These are phyloP conservation scores for Colletotrichum lindemuthianum DNA, from an alignment of 2,329 filamentous ascomycete species.

Conservation along the genomic window DNA sequence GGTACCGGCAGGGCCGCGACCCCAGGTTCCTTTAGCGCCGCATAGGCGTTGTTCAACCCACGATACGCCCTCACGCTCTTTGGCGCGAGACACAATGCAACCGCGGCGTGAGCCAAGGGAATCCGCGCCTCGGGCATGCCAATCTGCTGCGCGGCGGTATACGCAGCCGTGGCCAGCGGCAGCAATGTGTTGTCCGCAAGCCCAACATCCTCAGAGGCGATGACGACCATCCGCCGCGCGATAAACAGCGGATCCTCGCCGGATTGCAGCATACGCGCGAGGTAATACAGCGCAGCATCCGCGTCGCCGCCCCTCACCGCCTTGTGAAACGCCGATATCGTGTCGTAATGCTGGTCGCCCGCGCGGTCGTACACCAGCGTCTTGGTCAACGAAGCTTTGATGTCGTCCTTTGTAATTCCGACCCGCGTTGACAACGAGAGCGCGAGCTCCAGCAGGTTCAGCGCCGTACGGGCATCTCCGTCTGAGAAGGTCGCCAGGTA, in stretches of 20 bases:
- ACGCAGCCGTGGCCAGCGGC: slow-evolving; percentile 84
- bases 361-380: slow-evolving; percentile 95
- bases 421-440: slow-evolving; percentile 76
- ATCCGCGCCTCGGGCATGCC: slow-evolving; percentile 96
- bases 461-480: slow-evolving; percentile 90
- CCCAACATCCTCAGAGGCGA: slow-evolving; percentile 93
- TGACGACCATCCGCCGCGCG: slow-evolving; percentile 91
- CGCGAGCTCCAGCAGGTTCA: slow-evolving; percentile 92
- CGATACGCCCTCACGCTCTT: slow-evolving; percentile 92
- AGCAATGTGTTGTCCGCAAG: slow-evolving; percentile 88
- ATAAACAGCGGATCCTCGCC: slow-evolving; percentile 95
- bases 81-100: slow-evolving; percentile 81
- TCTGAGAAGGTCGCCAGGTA: slow-evolving; percentile 91
- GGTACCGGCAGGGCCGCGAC: slow-evolving; percentile 85
- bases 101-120: slow-evolving; percentile 86
- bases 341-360: slow-evolving; percentile 97
- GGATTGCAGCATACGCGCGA: slow-evolving; percentile 93
- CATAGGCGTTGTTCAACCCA: slow-evolving; percentile 81
- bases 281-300: slow-evolving; percentile 92
- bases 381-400: slow-evolving; percentile 87
- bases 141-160: slow-evolving; percentile 89
- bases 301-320: slow-evolving; percentile 87
- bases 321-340: slow-evolving; percentile 97
- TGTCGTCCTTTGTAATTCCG: slow-evolving; percentile 75
- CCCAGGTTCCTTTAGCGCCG: slow-evolving; percentile 83